These are phyloP conservation scores for Sugiyamaella neomexicana DNA, from an alignment of 1,139 yeast species.

Conservation along the genomic window DNA sequence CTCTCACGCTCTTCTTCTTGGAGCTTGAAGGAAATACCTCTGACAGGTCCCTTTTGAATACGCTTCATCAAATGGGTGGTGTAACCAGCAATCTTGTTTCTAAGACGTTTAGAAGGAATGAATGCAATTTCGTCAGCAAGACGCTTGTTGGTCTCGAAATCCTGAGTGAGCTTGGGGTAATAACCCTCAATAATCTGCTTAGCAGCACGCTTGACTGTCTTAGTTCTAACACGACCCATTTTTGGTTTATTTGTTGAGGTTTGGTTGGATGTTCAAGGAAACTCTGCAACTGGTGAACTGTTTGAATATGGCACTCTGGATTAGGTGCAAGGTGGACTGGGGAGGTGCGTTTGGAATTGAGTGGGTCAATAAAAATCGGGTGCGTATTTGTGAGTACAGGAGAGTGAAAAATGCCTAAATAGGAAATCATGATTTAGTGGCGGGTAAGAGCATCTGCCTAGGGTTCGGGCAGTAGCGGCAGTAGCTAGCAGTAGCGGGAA, in stretches of 20 bases:
- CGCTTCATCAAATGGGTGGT: conserved; percentile 99
- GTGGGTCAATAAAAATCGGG: conserved; percentile 1
- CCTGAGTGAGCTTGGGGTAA: conserved; percentile 99
- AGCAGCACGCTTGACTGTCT: conserved; percentile 99
- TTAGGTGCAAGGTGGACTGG: background rate
- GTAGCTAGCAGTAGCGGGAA: too few relatives aligned
- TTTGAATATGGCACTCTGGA: background rate
- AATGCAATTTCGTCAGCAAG: conserved; percentile 97
- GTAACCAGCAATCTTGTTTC: conserved; percentile 99
- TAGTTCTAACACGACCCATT: conserved; percentile 55
- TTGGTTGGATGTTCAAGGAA: conserved; percentile 1
- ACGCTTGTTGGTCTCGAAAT: conserved; percentile 99
- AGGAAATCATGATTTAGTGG: conserved; percentile 1
- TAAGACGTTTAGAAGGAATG: conserved; percentile 99
- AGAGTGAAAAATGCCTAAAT: background rate
- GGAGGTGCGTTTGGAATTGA: background rate
- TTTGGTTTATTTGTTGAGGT: conserved; percentile 14
- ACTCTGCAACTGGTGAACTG: conserved; percentile 7
- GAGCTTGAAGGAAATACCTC: conserved; percentile 99
- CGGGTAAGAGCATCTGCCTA: background rate
- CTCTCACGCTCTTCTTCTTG: conserved; percentile 99
- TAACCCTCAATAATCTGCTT: conserved; percentile 99
- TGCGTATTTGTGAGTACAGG: conserved; percentile 6
- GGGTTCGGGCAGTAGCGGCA: background rate
- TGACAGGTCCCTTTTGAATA: conserved; percentile 99